Conservation (phyloP, 1,284 basidiomycete genomes). For the Trametes pubescens region DNA sequence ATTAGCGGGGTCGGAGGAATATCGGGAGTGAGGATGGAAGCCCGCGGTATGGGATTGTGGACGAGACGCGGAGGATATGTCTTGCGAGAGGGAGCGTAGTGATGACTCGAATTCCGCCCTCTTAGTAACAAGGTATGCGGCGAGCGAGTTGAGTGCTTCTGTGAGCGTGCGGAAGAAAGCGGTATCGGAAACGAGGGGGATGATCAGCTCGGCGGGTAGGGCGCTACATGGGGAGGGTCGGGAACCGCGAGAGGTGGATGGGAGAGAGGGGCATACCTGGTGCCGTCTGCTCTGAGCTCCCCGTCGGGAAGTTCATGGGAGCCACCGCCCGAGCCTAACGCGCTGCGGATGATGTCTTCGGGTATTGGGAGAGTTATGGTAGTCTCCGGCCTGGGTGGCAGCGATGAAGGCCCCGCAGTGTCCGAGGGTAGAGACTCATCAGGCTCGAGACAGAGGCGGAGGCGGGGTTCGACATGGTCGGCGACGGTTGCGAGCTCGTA, state of each 20-base stretch:
- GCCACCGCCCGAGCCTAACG: conserved; percentile 1
- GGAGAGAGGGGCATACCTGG: conserved; percentile 11
- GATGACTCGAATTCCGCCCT: conserved; percentile 70
- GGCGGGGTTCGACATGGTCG: conserved; percentile 61
- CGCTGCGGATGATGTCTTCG: conserved; percentile 11
- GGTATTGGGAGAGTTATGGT: conserved; percentile 16
- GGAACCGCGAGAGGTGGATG: not conserved
- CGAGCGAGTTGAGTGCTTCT: conserved; percentile 75
- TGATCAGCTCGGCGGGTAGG: conserved; percentile 66
- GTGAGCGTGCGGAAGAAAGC: conserved; percentile 86
- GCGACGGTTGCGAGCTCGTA: conserved; percentile 63
- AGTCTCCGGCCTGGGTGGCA: not conserved
- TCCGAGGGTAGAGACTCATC: conserved; percentile 7
- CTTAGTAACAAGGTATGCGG: conserved; percentile 68
- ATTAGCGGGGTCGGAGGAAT: conserved; percentile 50
- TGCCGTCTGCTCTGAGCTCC: not conserved
- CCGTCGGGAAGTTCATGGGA: not conserved
- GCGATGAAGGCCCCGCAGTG: not conserved
- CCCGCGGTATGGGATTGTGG: conserved; percentile 59
- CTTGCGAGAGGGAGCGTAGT: conserved; percentile 65
- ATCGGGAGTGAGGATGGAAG: conserved; percentile 58
- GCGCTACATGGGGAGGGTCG: conserved; percentile 12
- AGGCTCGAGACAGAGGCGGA: conserved; percentile 56
- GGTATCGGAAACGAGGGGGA: conserved; percentile 84
- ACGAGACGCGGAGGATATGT: conserved; percentile 67